Evolutionary conservation across 805 yeast genomes (phyloP).

Genomic region (Pachysolen tannophilus): DNA sequence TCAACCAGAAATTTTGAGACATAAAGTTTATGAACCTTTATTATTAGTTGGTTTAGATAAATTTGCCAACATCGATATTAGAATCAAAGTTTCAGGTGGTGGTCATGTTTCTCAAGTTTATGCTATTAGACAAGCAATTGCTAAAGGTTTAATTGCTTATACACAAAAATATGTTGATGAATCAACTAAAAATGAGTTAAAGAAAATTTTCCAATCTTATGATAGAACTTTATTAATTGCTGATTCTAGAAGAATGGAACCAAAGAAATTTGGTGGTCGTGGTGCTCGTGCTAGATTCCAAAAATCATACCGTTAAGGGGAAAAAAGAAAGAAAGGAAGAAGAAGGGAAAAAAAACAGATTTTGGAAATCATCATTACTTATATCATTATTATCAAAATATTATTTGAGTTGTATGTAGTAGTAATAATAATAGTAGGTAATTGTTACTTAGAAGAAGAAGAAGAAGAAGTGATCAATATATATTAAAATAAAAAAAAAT

Average conservation of each 20-base stretch:
- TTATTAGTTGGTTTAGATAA: conserved; percentile 97
- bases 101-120: conserved; percentile 99
- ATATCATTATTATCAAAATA: neutral
- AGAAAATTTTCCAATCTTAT: conserved; percentile 94
- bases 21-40: conserved; percentile 99
- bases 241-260: conserved; percentile 99
- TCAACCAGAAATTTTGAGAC: conserved; percentile 97
- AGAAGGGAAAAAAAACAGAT: no score
- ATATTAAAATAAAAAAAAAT: neutral
- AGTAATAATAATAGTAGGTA: no score
- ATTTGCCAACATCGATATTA: conserved; percentile 96
- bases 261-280: conserved; percentile 99
- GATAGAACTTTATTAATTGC: conserved; percentile 99
- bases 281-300: conserved; percentile 99
- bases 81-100: conserved; percentile 99
- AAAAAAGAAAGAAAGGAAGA: no score
- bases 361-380: neutral
- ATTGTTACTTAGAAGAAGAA: no score
- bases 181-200: conserved; percentile 98
- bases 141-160: conserved; percentile 99
- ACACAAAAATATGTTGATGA: conserved; percentile 99
- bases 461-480: neutral
- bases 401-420: no score
- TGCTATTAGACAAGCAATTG: conserved; percentile 99
- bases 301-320: conserved; percentile 96